phyloP scores from a whole-genome alignment of 2,329 filamentous ascomycete genomes.

The Hortaea werneckii region DNA sequence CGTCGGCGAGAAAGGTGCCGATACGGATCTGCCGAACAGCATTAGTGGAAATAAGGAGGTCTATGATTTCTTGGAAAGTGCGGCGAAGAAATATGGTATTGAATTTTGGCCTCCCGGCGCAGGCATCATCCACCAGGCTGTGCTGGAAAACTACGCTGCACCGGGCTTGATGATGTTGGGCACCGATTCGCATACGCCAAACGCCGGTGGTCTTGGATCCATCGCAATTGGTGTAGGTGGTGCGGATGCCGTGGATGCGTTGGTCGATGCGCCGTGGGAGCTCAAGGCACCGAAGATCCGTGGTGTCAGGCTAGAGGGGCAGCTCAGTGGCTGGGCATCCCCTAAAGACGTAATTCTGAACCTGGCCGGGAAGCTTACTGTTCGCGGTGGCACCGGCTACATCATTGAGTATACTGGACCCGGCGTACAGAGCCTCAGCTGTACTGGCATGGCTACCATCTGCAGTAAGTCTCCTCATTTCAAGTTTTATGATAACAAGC shows the following conservation, averaged over 20 bases:
- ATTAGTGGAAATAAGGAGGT: constrained; percentile 93
- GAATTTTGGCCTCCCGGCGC: constrained; percentile 93
- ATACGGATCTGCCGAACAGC: constrained; percentile 71
- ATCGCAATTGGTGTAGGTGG: constrained; percentile 96
- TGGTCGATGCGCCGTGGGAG: constrained; percentile 96
- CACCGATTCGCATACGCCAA: constrained; percentile 94
- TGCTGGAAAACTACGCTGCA: constrained; percentile 95
- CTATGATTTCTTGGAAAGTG: constrained; percentile 92
- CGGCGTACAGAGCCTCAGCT: constrained; percentile 79
- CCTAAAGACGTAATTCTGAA: constrained; percentile 93
- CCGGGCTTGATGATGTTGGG: constrained; percentile 98
- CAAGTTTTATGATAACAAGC: constrained; percentile 44
- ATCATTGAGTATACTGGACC: constrained; percentile 72
- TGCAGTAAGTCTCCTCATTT: constrained; percentile 57
- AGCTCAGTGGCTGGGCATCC: constrained; percentile 80
- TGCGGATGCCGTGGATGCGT: constrained; percentile 90
- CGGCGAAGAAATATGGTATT: constrained; percentile 81
- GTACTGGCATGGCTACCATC: constrained; percentile 85
- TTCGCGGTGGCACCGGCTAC: constrained; percentile 80
- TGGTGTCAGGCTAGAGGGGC: constrained; percentile 72
- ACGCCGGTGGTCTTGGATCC: constrained; percentile 86
- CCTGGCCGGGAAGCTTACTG: constrained; percentile 80
- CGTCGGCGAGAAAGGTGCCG: constrained; percentile 83
- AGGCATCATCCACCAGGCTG: constrained; percentile 94
- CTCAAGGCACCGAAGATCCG: constrained; percentile 87